phyloP scores from a whole-genome alignment of 2,329 filamentous ascomycete genomes.

The Aspergillus quadricinctus region DNA sequence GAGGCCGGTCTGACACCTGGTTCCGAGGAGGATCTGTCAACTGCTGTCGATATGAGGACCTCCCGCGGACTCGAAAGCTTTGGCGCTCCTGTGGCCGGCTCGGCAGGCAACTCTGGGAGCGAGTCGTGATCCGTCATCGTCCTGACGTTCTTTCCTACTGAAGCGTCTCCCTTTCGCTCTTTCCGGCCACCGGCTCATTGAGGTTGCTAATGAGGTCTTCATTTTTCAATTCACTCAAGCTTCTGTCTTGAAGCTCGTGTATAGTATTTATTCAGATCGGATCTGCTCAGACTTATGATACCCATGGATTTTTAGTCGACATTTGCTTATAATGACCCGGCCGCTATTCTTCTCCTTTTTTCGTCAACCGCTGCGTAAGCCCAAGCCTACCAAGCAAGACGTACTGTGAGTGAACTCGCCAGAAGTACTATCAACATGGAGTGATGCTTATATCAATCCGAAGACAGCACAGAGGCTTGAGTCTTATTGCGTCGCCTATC shows the following conservation, averaged over 20 bases:
- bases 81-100: constrained; percentile 27
- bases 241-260: neutral
- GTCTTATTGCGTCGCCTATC: constrained; percentile 35
- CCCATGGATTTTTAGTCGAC: constrained; percentile 5
- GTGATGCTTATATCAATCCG: constrained; percentile 1
- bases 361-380: constrained; percentile 20
- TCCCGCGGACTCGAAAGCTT: constrained; percentile 37
- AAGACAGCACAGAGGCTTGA: constrained; percentile 17
- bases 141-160: neutral
- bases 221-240: neutral
- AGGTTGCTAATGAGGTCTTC: neutral
- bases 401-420: constrained; percentile 19
- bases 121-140: constrained; percentile 18
- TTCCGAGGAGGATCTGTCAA: constrained; percentile 19
- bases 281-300: constrained; percentile 9
- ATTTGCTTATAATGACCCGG: constrained; percentile 23
- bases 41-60: constrained; percentile 24
- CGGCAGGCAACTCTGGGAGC: constrained; percentile 21
- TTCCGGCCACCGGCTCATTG: constrained; percentile 4
- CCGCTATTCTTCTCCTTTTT: constrained; percentile 29
- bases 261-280: neutral
- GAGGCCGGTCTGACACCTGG: constrained; percentile 34
- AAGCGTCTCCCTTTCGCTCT: constrained; percentile 2
- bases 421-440: neutral
- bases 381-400: constrained; percentile 8